phyloP scores from a whole-genome alignment of 2,329 filamentous ascomycete genomes.

The Rhytidhysteron rufulum region DNA sequence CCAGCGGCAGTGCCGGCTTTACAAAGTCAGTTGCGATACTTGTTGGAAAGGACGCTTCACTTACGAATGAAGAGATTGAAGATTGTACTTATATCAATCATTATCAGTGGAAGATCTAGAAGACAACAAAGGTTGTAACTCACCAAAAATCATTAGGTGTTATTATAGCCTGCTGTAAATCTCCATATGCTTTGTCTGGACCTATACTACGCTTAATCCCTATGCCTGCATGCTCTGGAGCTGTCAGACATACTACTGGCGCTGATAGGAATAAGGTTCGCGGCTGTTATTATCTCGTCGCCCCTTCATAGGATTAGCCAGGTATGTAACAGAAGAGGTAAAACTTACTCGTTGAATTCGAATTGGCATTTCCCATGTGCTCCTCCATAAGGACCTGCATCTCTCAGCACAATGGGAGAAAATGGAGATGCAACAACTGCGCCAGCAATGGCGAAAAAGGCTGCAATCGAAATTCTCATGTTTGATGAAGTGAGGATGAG shows the following conservation, averaged over 20 bases:
- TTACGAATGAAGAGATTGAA: constrained; percentile 2
- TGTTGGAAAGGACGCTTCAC: background rate
- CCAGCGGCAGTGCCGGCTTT: background rate
- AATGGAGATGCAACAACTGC: background rate
- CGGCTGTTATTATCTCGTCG: too few species aligned
- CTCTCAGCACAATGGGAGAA: background rate
- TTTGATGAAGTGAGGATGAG: too few species aligned
- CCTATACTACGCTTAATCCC: too few species aligned
- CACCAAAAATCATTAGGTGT: background rate
- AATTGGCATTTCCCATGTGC: background rate
- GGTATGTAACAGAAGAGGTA: background rate
- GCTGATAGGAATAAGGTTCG: too few species aligned
- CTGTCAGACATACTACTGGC: too few species aligned
- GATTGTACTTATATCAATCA: too few species aligned
- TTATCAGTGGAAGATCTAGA: background rate
- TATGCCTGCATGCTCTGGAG: too few species aligned
- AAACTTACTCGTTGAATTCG: background rate
- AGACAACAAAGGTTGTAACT: background rate
- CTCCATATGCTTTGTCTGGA: background rate
- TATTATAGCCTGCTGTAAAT: background rate
- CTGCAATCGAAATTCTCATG: background rate
- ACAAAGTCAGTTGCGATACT: background rate
- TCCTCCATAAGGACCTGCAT: background rate
- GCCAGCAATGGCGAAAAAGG: background rate
- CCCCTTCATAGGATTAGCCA: too few species aligned